Evolutionary conservation across 129 eudicot species (phyloP).

Genomic region (Sambucus nigra): DNA sequence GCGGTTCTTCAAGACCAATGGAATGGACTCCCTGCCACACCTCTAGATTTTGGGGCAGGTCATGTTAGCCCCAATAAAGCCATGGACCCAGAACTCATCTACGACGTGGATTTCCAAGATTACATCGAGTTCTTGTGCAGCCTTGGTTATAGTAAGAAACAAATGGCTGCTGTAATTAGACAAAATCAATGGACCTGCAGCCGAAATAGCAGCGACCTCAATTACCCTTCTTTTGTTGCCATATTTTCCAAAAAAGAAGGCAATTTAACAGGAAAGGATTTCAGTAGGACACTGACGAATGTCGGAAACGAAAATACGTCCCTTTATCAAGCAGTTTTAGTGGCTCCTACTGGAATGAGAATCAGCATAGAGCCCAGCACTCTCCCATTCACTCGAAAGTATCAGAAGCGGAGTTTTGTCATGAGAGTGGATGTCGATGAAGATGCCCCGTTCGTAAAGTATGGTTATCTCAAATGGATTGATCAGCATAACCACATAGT

Average conservation of each 20-base stretch:
- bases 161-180: conserved; percentile 20
- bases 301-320: conserved; percentile 21
- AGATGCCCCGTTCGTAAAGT: conserved; percentile 7
- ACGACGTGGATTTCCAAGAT: conserved; percentile 24
- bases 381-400: conserved; percentile 14
- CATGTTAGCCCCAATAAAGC: conserved; percentile 30
- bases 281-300: conserved; percentile 19
- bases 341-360: conserved; percentile 16
- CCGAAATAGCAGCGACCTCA: conserved; percentile 15
- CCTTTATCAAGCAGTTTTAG: conserved; percentile 11
- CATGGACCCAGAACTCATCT: conserved; percentile 31
- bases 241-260: conserved; percentile 7
- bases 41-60: conserved; percentile 31
- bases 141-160: conserved; percentile 21
- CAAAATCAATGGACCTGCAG: conserved; percentile 18
- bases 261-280: conserved; percentile 2
- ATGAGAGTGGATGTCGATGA: conserved; percentile 9
- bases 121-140: conserved; percentile 29
- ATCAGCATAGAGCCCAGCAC: conserved; percentile 18
- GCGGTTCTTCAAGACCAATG: conserved; percentile 12
- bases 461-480: conserved; percentile 31
- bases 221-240: conserved; percentile 34
- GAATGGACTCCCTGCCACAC: conserved; percentile 16
- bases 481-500: conserved; percentile 11
- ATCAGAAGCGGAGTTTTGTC: conserved; percentile 16